These are phyloP conservation scores for Hymenoscyphus fraxineus DNA, from an alignment of 2,329 filamentous ascomycete species.

Conservation along the genomic window DNA sequence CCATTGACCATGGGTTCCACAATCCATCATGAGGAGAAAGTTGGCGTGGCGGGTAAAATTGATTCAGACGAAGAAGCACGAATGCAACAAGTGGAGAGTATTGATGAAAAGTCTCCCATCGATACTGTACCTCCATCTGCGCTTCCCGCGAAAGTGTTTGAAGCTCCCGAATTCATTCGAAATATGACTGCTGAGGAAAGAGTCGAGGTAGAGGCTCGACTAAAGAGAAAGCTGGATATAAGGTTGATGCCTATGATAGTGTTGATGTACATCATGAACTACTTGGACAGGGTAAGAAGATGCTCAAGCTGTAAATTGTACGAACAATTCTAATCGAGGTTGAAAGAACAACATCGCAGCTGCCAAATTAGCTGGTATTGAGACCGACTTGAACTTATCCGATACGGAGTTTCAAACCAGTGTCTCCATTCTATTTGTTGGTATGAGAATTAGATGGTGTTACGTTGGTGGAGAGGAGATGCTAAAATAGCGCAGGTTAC, in stretches of 20 bases:
- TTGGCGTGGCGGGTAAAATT: constrained; percentile 13
- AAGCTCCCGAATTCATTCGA: constrained; percentile 36
- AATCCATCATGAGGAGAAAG: constrained; percentile 12
- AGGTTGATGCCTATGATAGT: constrained; percentile 64
- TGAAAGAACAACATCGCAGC: constrained; percentile 51
- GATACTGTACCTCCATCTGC: neutral
- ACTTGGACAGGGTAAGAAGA: constrained; percentile 46
- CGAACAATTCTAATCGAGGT: constrained; percentile 48
- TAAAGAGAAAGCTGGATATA: constrained; percentile 62
- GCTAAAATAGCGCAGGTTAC: constrained; percentile 25
- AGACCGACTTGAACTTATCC: constrained; percentile 41
- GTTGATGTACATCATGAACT: constrained; percentile 69
- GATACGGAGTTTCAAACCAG: constrained; percentile 42
- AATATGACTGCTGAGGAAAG: constrained; percentile 50
- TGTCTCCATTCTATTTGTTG: constrained; percentile 40
- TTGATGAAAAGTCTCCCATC: constrained; percentile 11
- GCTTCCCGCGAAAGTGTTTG: constrained; percentile 11
- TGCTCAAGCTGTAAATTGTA: constrained; percentile 50
- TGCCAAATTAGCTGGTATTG: constrained; percentile 49
- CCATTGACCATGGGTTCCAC: constrained; percentile 2
- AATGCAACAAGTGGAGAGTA: constrained; percentile 20
- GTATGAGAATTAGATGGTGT: constrained; percentile 1
- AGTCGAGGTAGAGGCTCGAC: constrained; percentile 47
- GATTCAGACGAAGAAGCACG: constrained; percentile 24
- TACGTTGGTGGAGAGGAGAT: neutral